These are phyloP conservation scores for Ganoderma resinaceum DNA, from an alignment of 1,284 basidiomycete species.

Conservation along the genomic window DNA sequence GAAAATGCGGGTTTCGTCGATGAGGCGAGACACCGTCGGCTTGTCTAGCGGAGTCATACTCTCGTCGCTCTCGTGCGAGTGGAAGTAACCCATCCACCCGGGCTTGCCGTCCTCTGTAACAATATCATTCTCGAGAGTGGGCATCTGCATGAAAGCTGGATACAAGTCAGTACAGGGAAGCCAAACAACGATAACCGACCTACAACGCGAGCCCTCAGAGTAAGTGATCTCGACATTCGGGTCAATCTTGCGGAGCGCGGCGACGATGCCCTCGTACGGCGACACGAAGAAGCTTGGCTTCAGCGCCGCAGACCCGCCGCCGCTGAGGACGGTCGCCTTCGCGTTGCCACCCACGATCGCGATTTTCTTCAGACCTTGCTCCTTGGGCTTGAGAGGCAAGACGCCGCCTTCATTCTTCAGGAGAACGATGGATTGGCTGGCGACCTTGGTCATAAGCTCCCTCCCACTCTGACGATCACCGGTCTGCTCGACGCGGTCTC, in stretches of 20 bases:
- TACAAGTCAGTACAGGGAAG: not conserved
- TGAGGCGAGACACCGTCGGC: conserved; percentile 51
- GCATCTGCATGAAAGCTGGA: conserved; percentile 65
- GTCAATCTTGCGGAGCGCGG: conserved; percentile 50
- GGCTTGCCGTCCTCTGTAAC: conserved; percentile 60
- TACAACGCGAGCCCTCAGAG: conserved; percentile 67
- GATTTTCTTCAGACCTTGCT: conserved; percentile 60
- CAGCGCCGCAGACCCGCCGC: conserved; percentile 79
- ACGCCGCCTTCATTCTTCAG: conserved; percentile 71
- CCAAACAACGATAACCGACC: conserved; percentile 20
- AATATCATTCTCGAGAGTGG: conserved; percentile 70
- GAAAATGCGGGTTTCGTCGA: conserved; percentile 75
- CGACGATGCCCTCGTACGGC: conserved; percentile 74
- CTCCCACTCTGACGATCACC: conserved; percentile 65
- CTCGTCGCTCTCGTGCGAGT: conserved; percentile 62
- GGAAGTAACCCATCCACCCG: conserved; percentile 71
- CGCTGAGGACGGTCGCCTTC: conserved; percentile 69
- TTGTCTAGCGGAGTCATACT: conserved; percentile 56
- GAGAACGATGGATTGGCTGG: conserved; percentile 73
- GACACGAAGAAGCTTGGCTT: conserved; percentile 77
- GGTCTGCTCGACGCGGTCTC: conserved; percentile 69
- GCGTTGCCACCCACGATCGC: conserved; percentile 84
- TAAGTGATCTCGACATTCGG: conserved; percentile 62
- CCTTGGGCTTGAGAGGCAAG: conserved; percentile 63
- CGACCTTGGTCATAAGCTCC: conserved; percentile 68